Conservation (phyloP, 257 asterid species). For the Pogostemon cablin region DNA sequence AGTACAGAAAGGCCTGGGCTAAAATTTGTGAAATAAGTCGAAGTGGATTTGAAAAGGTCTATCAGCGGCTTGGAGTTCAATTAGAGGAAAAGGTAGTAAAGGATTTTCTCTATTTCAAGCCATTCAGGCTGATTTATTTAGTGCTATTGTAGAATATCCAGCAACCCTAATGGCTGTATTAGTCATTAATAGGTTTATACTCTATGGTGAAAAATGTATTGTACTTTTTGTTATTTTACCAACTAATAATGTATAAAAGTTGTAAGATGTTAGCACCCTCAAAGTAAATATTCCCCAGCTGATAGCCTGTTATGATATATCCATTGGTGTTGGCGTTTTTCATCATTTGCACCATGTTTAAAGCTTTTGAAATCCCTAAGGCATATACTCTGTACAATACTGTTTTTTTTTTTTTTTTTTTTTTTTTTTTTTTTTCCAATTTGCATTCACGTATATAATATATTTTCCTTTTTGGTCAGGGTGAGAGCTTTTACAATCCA, state of each 20-base stretch:
- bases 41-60: slow-evolving; percentile 66
- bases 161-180: not conserved
- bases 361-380: slow-evolving; percentile 50
- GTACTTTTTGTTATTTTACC: slow-evolving; percentile 13
- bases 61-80: slow-evolving; percentile 70
- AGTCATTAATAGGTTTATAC: slow-evolving; percentile 19
- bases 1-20: slow-evolving; percentile 79
- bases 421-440: slow-evolving; percentile 22
- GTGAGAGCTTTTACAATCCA: slow-evolving; percentile 96
- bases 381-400: not conserved
- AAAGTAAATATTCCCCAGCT: not conserved
- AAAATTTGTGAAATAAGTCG: slow-evolving; percentile 89
- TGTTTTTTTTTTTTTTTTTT: not conserved
- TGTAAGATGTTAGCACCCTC: slow-evolving; percentile 8
- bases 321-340: slow-evolving; percentile 10
- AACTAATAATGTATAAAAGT: not conserved
- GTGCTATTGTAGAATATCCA: not conserved
- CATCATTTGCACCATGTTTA: slow-evolving; percentile 36
- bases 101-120: slow-evolving; percentile 16
- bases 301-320: not conserved
- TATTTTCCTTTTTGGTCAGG: slow-evolving; percentile 47
- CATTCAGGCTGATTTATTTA: slow-evolving; percentile 29
- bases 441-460: not conserved
- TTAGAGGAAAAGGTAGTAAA: slow-evolving; percentile 79
- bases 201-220: slow-evolving; percentile 12